phyloP scores from a whole-genome alignment of 345 rosid species.

The Aethionema arabicum region DNA sequence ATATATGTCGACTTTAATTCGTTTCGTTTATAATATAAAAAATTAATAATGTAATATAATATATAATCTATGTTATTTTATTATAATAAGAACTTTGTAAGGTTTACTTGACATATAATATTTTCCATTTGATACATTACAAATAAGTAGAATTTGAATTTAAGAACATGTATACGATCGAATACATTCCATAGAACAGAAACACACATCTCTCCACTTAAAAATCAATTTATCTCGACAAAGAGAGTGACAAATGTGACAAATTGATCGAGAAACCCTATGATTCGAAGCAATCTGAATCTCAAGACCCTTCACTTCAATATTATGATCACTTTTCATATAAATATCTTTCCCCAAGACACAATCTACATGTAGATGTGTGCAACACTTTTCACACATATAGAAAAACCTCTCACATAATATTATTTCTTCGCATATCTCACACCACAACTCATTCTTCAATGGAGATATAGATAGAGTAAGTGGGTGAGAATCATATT shows the following conservation, averaged over 20 bases:
- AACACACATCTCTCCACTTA: not conserved
- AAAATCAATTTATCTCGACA: conserved; percentile 8
- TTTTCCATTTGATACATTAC: no score
- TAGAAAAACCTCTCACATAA: not conserved
- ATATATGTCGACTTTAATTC: no score
- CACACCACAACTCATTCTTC: not conserved
- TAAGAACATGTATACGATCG: not conserved
- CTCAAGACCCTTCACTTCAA: conserved; percentile 3
- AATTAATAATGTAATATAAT: no score
- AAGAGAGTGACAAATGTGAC: not conserved
- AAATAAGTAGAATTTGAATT: no score
- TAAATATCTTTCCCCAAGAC: not conserved
- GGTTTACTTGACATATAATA: no score
- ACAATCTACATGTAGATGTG: conserved; percentile 10
- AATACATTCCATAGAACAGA: not conserved
- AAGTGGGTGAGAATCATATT: conserved; percentile 10
- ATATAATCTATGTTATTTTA: no score
- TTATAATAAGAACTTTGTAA: no score
- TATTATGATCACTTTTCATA: not conserved
- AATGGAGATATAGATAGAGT: not conserved
- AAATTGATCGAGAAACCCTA: not conserved
- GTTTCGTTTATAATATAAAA: no score
- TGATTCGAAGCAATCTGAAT: not conserved
- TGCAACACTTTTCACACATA: not conserved
- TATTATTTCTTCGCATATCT: not conserved